Evolutionary conservation across 1,284 basidiomycete species (phyloP).

Genomic region (Cryptococcus floricola): DNA sequence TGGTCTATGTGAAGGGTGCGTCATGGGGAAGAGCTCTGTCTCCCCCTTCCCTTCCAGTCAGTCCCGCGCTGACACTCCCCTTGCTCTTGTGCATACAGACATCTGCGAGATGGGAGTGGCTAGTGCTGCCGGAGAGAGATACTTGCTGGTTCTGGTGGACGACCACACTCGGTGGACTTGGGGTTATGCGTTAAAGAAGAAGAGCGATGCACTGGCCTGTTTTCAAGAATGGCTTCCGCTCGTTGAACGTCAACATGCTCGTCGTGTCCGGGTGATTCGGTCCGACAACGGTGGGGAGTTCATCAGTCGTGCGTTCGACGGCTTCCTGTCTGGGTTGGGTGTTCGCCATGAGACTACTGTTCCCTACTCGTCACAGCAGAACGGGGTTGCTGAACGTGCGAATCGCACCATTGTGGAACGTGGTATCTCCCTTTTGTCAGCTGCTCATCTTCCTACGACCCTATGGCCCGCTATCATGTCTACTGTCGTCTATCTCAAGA

Average conservation of each 20-base stretch:
- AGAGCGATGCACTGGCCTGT: slow-evolving; percentile 1
- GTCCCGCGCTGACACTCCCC: slow-evolving; percentile 1
- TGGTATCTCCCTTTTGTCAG: slow-evolving; percentile 2
- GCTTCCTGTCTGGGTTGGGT: slow-evolving; percentile 26
- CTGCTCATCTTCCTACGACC: slow-evolving; percentile 1
- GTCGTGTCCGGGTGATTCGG: slow-evolving; percentile 2
- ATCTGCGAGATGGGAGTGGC: slow-evolving; percentile 1
- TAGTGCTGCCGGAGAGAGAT: background rate
- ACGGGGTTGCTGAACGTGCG: background rate
- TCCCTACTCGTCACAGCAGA: background rate
- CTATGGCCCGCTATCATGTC: slow-evolving; percentile 2
- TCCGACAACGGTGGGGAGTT: slow-evolving; percentile 13
- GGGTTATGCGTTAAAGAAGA: background rate
- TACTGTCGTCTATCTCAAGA: slow-evolving; percentile 9
- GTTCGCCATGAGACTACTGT: slow-evolving; percentile 10
- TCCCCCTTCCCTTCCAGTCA: background rate
- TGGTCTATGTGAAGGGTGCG: background rate
- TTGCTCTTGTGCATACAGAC: slow-evolving; percentile 1
- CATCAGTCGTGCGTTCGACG: background rate
- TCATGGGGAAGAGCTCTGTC: background rate
- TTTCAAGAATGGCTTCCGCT: background rate
- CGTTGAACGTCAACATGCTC: background rate
- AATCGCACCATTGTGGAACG: background rate
- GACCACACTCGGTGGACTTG: slow-evolving; percentile 2
- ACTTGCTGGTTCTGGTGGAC: slow-evolving; percentile 4